These are phyloP conservation scores for Mycena alexandri DNA, from an alignment of 768 basidiomycete genomes.

Conservation along the genomic window DNA sequence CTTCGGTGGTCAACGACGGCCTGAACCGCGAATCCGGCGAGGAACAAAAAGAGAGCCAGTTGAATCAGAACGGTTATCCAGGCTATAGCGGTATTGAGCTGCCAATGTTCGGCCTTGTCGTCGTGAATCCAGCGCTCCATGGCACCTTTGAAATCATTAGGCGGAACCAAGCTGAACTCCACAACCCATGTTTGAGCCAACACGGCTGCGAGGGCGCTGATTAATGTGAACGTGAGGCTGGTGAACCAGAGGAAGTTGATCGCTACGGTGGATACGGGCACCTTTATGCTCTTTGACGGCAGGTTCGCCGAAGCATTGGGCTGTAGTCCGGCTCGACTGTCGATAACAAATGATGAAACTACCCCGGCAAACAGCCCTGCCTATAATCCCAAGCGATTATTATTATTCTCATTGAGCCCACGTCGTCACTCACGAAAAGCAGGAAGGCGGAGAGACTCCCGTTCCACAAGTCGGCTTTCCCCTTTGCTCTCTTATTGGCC, in stretches of 20 bases:
- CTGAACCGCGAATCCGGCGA: slow-evolving; percentile 10
- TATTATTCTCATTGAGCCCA: neutral
- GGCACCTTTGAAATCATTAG: slow-evolving; percentile 9
- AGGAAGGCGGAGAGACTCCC: slow-evolving; percentile 13
- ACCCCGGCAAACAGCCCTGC: slow-evolving; percentile 23
- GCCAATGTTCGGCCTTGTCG: slow-evolving; percentile 11
- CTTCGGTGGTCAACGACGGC: slow-evolving; percentile 1
- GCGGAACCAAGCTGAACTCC: slow-evolving; percentile 15
- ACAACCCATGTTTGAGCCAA: slow-evolving; percentile 21
- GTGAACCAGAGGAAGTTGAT: slow-evolving; percentile 23
- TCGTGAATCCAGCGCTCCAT: slow-evolving; percentile 20
- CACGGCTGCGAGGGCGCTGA: slow-evolving; percentile 22
- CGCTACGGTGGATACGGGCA: slow-evolving; percentile 3
- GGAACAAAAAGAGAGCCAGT: slow-evolving; percentile 13
- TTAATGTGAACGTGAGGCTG: slow-evolving; percentile 21
- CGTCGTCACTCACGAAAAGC: slow-evolving; percentile 5
- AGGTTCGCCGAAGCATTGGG: neutral
- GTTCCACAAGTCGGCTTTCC: slow-evolving; percentile 15
- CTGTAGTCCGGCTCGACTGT: slow-evolving; percentile 10
- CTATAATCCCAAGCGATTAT: neutral
- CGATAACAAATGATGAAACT: slow-evolving; percentile 17
- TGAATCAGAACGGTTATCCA: slow-evolving; percentile 19
- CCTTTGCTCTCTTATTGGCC: slow-evolving; percentile 14
- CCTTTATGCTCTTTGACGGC: neutral
- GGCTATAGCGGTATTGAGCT: slow-evolving; percentile 3